Base-by-base conservation (phyloP, 495 filamentous ascomycete species). In the Collariella sp. region DNA sequence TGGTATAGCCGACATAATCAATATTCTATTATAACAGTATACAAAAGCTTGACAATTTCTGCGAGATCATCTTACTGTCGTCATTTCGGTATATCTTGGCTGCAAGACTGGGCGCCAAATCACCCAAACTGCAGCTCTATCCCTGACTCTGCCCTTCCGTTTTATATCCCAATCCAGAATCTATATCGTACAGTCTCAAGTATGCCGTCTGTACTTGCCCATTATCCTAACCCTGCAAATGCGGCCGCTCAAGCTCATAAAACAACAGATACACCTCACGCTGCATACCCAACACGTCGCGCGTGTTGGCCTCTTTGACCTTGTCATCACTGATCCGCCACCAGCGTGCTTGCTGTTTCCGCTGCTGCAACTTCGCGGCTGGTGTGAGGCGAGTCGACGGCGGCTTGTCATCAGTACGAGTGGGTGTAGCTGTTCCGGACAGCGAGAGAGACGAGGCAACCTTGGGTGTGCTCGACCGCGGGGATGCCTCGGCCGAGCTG, bases 321-420 rank as follows among this genome's bases (percentile, higher is more conserved):
- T 96, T 96, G 34, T 97, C 93, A 64, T 99, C 93, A 36, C 91
- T 96, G 44, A 99, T 96, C 13, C 93, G 81, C 93, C 93, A 99
- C 93, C 93, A 99, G 18, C 87, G 79, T 60, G 87, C 79, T 50
- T 72, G 80, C n/a, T 73, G 80, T 61, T 83, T 83, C 55, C 75
- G 79, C 33, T 75, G 71, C 58, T 78, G 83, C 18, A 76, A 52
- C 20, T 73, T 67, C 7, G 52, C 24, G 1, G 46, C 42, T 18
- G 49, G 16, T 24, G 26, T 10, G 19, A 41, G 23, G 35, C 36
- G 46, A 2, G n/a, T n/a, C 15, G 48, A n/a, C n/a, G 22, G n/a
- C 7, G 6, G 10, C 34, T 22, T 5, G 35, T 23, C 26, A 19
- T 15, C 18, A 9, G 15, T 15, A 23, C 35, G 16, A 6, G 13